Percentiles rank a stretch among this genome's conserved stretches.
phyloP scores from a whole-genome alignment of 805 yeast species.

The Helenozyma baotianmanensis region DNA sequence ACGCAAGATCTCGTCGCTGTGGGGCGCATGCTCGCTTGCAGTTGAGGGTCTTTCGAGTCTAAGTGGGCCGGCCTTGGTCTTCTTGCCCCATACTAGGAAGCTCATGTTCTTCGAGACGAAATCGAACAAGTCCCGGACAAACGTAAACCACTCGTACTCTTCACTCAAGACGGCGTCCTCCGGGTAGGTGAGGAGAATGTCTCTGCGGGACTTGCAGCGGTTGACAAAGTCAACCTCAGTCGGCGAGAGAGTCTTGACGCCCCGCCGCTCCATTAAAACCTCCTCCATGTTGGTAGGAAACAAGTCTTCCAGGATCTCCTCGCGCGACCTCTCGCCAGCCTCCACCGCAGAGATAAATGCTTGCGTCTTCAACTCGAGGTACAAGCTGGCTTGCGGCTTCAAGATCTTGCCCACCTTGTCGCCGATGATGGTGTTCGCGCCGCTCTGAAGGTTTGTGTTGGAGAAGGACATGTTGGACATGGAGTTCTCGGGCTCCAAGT shows the following conservation, averaged over 20 bases:
- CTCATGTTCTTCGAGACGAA: slow-evolving; percentile 75
- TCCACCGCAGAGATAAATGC: slow-evolving; percentile 88
- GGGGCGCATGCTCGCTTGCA: slow-evolving; percentile 8
- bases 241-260: slow-evolving; percentile 49
- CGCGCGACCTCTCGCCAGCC: slow-evolving; percentile 53
- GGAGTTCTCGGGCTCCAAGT: slow-evolving; percentile 45
- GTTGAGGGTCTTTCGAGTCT: slow-evolving; percentile 2
- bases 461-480: slow-evolving; percentile 31
- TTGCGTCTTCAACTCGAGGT: slow-evolving; percentile 87
- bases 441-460: slow-evolving; percentile 31
- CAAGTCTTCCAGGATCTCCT: slow-evolving; percentile 67
- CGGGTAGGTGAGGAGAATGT: slow-evolving; percentile 46
- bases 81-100: slow-evolving; percentile 65
- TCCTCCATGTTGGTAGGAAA: slow-evolving; percentile 65
- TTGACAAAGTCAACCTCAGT: slow-evolving; percentile 75
- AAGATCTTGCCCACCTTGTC: slow-evolving; percentile 54
- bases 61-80: slow-evolving; percentile 21
- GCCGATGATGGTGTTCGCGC: slow-evolving; percentile 30
- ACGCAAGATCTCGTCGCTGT: slow-evolving; percentile 14
- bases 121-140: slow-evolving; percentile 72
- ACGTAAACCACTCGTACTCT: slow-evolving; percentile 82
- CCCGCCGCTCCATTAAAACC: slow-evolving; percentile 36
- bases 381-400: slow-evolving; percentile 76
- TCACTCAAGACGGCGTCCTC: slow-evolving; percentile 53
- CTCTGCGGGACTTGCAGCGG: slow-evolving; percentile 69